These are phyloP conservation scores for Nakataea oryzae DNA, from an alignment of 2,329 filamentous ascomycete genomes.

Conservation along the genomic window DNA sequence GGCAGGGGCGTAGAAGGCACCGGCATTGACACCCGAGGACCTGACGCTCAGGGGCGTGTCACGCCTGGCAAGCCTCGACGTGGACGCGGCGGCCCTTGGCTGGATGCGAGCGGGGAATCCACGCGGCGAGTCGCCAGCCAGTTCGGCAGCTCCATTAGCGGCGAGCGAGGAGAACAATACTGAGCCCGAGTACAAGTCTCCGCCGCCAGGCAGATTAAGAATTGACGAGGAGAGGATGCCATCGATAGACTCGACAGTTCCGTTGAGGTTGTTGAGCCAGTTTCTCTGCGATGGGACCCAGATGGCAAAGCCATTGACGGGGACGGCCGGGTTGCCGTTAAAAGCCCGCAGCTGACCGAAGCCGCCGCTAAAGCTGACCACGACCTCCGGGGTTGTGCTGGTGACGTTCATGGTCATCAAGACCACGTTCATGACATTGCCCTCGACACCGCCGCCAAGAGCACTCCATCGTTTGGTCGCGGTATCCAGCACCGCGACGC, in stretches of 20 bases:
- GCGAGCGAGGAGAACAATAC: slow-evolving; percentile 65
- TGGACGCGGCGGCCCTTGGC: slow-evolving; percentile 16
- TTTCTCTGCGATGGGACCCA: slow-evolving; percentile 82
- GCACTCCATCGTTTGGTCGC: slow-evolving; percentile 60
- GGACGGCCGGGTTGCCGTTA: slow-evolving; percentile 46
- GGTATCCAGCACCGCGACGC: slow-evolving; percentile 68
- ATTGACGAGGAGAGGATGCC: slow-evolving; percentile 63
- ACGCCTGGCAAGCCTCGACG: slow-evolving; percentile 30
- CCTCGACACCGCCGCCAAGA: slow-evolving; percentile 79
- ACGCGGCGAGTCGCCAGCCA: slow-evolving; percentile 44
- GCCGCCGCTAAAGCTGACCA: slow-evolving; percentile 68
- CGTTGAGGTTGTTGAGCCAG: slow-evolving; percentile 75
- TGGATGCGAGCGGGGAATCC: slow-evolving; percentile 48
- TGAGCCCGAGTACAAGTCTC: slow-evolving; percentile 72
- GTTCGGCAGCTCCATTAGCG: slow-evolving; percentile 60
- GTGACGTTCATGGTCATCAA: slow-evolving; percentile 73
- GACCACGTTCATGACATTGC: slow-evolving; percentile 63
- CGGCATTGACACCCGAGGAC: slow-evolving; percentile 64
- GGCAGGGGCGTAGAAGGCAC: slow-evolving; percentile 56
- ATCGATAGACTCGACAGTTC: slow-evolving; percentile 52
- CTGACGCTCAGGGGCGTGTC: slow-evolving; percentile 25
- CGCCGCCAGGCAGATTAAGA: slow-evolving; percentile 51
- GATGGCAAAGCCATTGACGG: slow-evolving; percentile 69
- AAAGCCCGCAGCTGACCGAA: slow-evolving; percentile 68
- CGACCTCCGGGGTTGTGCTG: slow-evolving; percentile 54